Evolutionary conservation across 129 eudicot genomes (phyloP).

Genomic region (Centrapalus pauciflorus): DNA sequence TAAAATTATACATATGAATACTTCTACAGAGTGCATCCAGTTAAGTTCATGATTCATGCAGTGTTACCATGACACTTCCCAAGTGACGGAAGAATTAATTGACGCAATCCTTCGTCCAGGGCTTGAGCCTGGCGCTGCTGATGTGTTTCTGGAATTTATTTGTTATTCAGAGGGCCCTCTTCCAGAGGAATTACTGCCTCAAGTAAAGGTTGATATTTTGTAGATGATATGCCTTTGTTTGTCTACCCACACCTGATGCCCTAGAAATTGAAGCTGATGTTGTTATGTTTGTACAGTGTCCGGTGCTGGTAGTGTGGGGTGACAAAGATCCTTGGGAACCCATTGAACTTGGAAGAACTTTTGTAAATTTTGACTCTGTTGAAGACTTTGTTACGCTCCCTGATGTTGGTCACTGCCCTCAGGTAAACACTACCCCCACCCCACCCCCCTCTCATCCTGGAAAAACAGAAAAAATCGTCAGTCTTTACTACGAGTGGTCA

Average conservation of each 20-base stretch:
- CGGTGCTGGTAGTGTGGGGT: conserved; percentile 94
- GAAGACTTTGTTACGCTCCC: conserved; percentile 81
- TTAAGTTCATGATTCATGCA: conserved; percentile 21
- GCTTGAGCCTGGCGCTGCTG: conserved; percentile 94
- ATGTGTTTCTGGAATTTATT: conserved; percentile 94
- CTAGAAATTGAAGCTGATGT: background rate
- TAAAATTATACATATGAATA: background rate
- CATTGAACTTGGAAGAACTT: conserved; percentile 85
- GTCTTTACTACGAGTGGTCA: too few species aligned
- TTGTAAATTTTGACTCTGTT: conserved; percentile 57
- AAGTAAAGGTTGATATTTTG: conserved; percentile 60
- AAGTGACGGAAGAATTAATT: conserved; percentile 92
- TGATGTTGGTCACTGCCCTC: conserved; percentile 95
- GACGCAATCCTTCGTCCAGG: conserved; percentile 81
- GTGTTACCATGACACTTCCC: conserved; percentile 93
- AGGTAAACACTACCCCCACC: conserved; percentile 36
- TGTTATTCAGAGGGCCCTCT: conserved; percentile 97
- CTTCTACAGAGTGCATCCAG: background rate
- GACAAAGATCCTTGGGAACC: conserved; percentile 99
- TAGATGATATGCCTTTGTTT: too few species aligned
- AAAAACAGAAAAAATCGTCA: too few species aligned
- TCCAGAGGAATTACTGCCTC: conserved; percentile 93
- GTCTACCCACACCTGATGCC: background rate
- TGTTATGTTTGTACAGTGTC: conserved; percentile 50
- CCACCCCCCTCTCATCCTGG: background rate